Base-by-base conservation (phyloP, 2,329 filamentous ascomycete species). In the Zymoseptoria brevis region DNA sequence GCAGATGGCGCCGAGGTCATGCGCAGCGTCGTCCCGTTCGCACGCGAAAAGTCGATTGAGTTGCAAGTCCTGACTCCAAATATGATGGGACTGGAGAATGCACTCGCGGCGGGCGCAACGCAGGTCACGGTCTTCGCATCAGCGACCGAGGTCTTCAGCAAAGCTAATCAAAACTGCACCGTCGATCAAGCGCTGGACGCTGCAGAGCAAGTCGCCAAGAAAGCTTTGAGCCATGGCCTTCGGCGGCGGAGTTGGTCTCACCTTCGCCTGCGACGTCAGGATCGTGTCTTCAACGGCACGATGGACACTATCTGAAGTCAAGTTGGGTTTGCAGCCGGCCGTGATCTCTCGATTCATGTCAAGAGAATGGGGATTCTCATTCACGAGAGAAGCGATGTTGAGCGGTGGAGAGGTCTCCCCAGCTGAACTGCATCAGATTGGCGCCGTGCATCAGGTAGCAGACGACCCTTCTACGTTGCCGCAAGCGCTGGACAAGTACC, bases 61-160 rank as follows among this genome's bases (percentile, higher is more conserved):
- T 53, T 64, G 45, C 75, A 75, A 1, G 76, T 78, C 0, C 62
- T 78, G 8, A 69, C 74, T 0, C 75, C 76, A 0, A 78, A 77
- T 60, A 24, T 72, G 9, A 75, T 74, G 58, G 75, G 76, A 0
- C 58, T 78, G 19, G 81, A 87, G 65, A 83, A 88, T 51, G 87
- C 88, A 0, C 82, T 73, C 0, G 55, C 71, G 19, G 59, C 70
- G 48, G 68, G 67, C 0, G 74, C 72, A 2, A 69, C 66, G 35
- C 75, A 77, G 56, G 69, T 77, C 5, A 74, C 74, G 1, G 74
- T 77, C 0, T 77, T 78, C 55, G 67, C 75, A 19, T 75, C 72
- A 57, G 75, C 75, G 0, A 75, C 71, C 0, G 76, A 77, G 52
- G 75, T 71, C 0, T 78, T 78, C 54, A 77, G 75, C 60, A 67